Evolutionary conservation across 805 yeast genomes (phyloP), one percentile per base, ranked within the genome.

Genomic region (Maudiozyma turicensis): DNA sequence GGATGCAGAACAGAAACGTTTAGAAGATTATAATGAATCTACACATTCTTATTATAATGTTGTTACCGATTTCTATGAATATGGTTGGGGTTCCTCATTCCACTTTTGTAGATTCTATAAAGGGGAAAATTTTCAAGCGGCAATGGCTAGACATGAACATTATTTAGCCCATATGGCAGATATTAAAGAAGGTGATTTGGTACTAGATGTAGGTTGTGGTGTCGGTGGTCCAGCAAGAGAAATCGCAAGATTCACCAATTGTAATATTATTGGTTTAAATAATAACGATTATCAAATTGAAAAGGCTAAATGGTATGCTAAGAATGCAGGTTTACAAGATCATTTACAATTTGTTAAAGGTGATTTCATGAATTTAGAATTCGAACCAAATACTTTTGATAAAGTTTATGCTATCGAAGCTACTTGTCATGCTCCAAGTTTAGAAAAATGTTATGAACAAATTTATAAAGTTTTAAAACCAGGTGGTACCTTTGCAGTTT

Each of bases 191-290:
- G 78, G 81, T 58, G 86, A 85, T 87, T 81, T 82, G 63, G 99
- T 91, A 14, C 77, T 91, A 58, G 99, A 91, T 66, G 99, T 91
- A 50, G 99, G 99, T 44, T 93, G 99, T 74, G 99, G 99, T 76
- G 96, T 91, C 60, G 99, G 99, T 66, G 99, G 99, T 41, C 99
- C 99, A 61, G 97, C 96, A 26, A 84, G 97, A 70, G 96, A 93
- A 73, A 91, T 91, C 63, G 77, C 84, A 52, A 81, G 96, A 66
- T 91, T 91, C 75, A 84, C 98, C 46, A 88, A 84, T 61, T 84
- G 89, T 72, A 72, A 79, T 59, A 76, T 91, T 65, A 86, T 86
- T 54, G 99, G 99, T 46, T 76, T 91, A 61, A 91, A 91, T 75
- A 91, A 93, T 76, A 93, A 93, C 68, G 99, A 93, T 71, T 93